Conservation (phyloP, 2,329 filamentous ascomycete species). For the Paecilomyces sp. region DNA sequence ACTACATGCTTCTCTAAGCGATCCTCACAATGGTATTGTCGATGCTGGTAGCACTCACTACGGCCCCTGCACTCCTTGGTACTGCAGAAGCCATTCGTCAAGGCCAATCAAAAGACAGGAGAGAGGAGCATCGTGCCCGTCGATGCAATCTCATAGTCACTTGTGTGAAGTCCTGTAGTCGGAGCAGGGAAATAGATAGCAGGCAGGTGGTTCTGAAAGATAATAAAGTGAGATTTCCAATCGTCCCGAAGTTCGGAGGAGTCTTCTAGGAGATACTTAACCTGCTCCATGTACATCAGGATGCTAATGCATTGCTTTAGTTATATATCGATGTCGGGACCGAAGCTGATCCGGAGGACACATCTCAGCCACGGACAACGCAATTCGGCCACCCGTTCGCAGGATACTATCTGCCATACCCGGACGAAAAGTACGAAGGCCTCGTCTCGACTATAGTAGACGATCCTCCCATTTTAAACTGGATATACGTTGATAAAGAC, state of each 20-base stretch:
- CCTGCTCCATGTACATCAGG: neutral
- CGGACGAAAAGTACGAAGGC: constrained; percentile 44
- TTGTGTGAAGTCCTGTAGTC: constrained; percentile 38
- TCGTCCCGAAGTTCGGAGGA: neutral
- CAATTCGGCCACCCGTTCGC: constrained; percentile 49
- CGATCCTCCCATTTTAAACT: constrained; percentile 53
- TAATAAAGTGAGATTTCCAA: constrained; percentile 28
- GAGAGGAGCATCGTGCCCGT: constrained; percentile 44
- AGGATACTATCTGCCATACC: constrained; percentile 53
- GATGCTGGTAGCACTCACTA: constrained; percentile 35
- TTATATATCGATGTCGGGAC: neutral
- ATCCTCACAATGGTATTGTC: constrained; percentile 31
- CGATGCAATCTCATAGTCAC: constrained; percentile 43
- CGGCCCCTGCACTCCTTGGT: constrained; percentile 40
- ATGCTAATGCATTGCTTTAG: neutral
- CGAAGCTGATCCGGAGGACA: neutral
- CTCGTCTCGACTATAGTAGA: constrained; percentile 16
- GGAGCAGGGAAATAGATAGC: constrained; percentile 39
- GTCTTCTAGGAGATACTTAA: neutral
- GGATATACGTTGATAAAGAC: constrained; percentile 52
- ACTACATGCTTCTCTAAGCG: constrained; percentile 1
- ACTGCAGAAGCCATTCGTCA: constrained; percentile 45
- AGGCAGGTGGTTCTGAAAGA: constrained; percentile 40
- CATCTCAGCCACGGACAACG: constrained; percentile 1
- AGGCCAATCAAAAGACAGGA: constrained; percentile 42